Evolutionary conservation across 1,284 basidiomycete species (phyloP).

Genomic region (Pseudozyma thailandica): DNA sequence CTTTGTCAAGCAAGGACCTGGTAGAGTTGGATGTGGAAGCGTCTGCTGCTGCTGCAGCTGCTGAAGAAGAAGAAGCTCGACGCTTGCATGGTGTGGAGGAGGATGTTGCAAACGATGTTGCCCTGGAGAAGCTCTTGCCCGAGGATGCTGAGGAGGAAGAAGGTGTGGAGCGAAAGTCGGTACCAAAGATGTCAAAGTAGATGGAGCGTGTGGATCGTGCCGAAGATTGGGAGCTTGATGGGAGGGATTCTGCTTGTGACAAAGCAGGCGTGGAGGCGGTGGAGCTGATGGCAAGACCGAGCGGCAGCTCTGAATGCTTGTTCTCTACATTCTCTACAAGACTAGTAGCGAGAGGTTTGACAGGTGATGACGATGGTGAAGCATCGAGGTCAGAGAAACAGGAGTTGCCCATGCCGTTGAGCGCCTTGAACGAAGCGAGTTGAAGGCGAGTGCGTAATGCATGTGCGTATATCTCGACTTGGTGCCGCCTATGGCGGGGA

Average conservation of each 20-base stretch:
- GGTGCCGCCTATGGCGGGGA: constrained; percentile 16
- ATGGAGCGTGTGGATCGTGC: constrained; percentile 29
- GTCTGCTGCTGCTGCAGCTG: not conserved
- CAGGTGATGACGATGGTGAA: not conserved
- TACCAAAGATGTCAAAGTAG: constrained; percentile 48
- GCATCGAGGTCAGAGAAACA: constrained; percentile 31
- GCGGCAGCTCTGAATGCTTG: constrained; percentile 4
- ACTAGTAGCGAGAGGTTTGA: constrained; percentile 23
- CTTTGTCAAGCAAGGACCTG: constrained; percentile 28
- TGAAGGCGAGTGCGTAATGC: constrained; percentile 45
- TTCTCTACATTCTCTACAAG: constrained; percentile 25
- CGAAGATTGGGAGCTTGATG: constrained; percentile 28
- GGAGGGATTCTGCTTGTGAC: constrained; percentile 34
- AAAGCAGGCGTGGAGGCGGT: constrained; percentile 23
- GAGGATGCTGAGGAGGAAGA: constrained; percentile 6
- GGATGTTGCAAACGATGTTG: constrained; percentile 24
- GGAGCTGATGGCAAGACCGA: constrained; percentile 3
- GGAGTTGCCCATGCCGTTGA: constrained; percentile 32
- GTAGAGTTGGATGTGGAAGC: constrained; percentile 4
- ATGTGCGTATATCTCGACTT: constrained; percentile 48
- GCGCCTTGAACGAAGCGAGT: constrained; percentile 45
- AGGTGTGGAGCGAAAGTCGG: constrained; percentile 28
- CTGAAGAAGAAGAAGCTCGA: not conserved
- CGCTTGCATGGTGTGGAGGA: constrained; percentile 15
- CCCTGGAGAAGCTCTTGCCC: constrained; percentile 6